Base-by-base conservation (phyloP, 2,329 filamentous ascomycete genomes). In the Talaromyces funiculosus region DNA sequence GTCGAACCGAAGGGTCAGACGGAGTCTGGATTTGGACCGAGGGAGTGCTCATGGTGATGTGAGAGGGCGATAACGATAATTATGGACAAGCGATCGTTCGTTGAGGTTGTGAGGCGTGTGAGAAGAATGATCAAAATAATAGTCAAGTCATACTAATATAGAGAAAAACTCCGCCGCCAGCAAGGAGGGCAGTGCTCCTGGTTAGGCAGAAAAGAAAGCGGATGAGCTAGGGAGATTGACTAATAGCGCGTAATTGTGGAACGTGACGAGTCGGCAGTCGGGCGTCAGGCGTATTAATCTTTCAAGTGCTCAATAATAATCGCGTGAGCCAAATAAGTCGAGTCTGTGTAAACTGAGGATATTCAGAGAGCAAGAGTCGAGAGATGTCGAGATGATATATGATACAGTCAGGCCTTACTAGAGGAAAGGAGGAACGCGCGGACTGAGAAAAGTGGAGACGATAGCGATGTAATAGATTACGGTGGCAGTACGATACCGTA, bases 11-110 rank as follows among this genome's bases (percentile, higher is more conserved):
- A 47, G 62, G 64, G 60, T 69, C 62, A 49, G 71, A 60, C 37
- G 70, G 68, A 24, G 66, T 66, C 49, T 72, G 71, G 42, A 74
- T 66, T 54, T 70, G 70, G 20, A 74, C 64, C 35, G 73, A 69
- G 24, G 75, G 70, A 16, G 74, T 72, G 61, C 69, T 75, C 75
- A 77, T 77, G 55, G 53, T 68, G 58, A 35, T 31, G 26, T 8
- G 18, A 24, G 5, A 14, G 2, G 37, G 12, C 12, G 40, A 22
- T 42, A 42, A 9, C 18, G 38, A 43, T 43, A 43, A 16, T 24
- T 9, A n/a, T 26, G 16, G 24, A 26, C 40, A n/a, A 47, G 16
- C 14, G 22, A 47, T 47, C 43, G 43, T 29, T 14, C n/a, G 24
- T 29, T 47, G 40, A 14, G 12, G 8, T 42, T n/a, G 14, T 29